Evolutionary conservation across 1,284 basidiomycete genomes (phyloP).

Genomic region (Chalciporus piperatoides): DNA sequence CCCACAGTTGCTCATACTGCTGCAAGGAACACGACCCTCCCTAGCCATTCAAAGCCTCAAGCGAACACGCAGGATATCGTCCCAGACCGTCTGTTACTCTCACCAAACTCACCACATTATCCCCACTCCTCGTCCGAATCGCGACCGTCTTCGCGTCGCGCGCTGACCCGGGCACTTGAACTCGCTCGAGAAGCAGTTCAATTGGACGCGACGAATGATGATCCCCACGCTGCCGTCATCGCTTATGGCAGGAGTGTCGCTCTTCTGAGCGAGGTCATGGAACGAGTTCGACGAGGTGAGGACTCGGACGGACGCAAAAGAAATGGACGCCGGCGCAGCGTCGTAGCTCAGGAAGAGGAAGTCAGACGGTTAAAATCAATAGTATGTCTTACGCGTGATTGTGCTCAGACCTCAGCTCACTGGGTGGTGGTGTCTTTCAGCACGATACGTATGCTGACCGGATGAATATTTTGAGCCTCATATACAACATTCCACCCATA

Average conservation of each 20-base stretch:
- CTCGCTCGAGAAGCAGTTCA: conserved; percentile 80
- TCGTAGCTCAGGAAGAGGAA: conserved; percentile 82
- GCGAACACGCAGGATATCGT: conserved; percentile 38
- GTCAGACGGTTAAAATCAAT: conserved; percentile 76
- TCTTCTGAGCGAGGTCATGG: conserved; percentile 82
- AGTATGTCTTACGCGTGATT: conserved; percentile 45
- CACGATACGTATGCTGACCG: conserved; percentile 86
- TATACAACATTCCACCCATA: conserved; percentile 75
- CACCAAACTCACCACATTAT: conserved; percentile 44
- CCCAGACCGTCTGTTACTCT: conserved; percentile 43
- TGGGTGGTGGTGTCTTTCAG: conserved; percentile 36
- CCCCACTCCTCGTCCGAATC: conserved; percentile 36
- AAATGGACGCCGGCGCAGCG: conserved; percentile 65
- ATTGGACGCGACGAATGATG: conserved; percentile 76
- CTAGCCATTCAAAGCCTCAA: conserved; percentile 35
- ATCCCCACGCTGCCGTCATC: conserved; percentile 75
- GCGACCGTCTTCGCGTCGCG: conserved; percentile 68
- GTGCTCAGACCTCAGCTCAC: conserved; percentile 13
- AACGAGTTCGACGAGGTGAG: conserved; percentile 76
- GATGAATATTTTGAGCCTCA: conserved; percentile 83
- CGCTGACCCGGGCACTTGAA: conserved; percentile 73
- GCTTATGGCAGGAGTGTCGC: conserved; percentile 81
- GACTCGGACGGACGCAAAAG: conserved; percentile 61
- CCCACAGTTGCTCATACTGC: conserved; percentile 36
- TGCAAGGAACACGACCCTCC: conserved; percentile 44